Evolutionary conservation across 164 flowering plant species (phyloP), one percentile per base, ranked within the genome.

Genomic region (Stephania cephalantha): DNA sequence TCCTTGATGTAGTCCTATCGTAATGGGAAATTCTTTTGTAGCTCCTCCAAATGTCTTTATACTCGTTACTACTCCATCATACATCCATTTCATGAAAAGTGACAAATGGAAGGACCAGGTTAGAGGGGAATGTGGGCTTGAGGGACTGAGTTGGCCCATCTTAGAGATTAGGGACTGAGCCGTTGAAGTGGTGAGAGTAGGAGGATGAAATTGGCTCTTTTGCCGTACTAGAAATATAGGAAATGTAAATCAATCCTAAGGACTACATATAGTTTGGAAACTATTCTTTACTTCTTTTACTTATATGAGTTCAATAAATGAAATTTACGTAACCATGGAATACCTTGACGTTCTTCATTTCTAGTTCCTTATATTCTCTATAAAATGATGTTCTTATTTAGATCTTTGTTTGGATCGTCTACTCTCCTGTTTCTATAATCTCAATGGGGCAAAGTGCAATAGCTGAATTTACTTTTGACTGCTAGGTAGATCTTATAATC

Each of bases 401-500:
- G 15, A 10, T 50, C 15, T 50, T 50, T 7, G 12, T 1, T 50
- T 50, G 55, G 55, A 50, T 50, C 53, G 12, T 48, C 55, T 50
- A 50, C 11, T 50, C 15, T 50, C 7, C 15, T 50, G 55, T 15
- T 7, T 50, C 42, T 35, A 35, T 35, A 35, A 35, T 35, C 55
- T 50, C 12, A 50, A 11, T 50, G 55, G 55, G 7, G 55, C 15
- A 50, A 50, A 15, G 55, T 50, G 55, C 15, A 50, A 50, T 15
- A 10, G 4, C 15, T 50, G 15, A 50, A 50, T 50, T 2, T 50
- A 10, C 15, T 11, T 50, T 50, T 50, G 55, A 48, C 53, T 48
- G 13, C 67, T 5, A 55, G 18, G 53, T 12, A 13, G 71, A 31
- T 67, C 71, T 74, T 52, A 75, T 44, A 75, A 35, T 20, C 58